These are phyloP conservation scores for Paecilomyces sp. DNA, from an alignment of 2,329 filamentous ascomycete species.

Conservation along the genomic window DNA sequence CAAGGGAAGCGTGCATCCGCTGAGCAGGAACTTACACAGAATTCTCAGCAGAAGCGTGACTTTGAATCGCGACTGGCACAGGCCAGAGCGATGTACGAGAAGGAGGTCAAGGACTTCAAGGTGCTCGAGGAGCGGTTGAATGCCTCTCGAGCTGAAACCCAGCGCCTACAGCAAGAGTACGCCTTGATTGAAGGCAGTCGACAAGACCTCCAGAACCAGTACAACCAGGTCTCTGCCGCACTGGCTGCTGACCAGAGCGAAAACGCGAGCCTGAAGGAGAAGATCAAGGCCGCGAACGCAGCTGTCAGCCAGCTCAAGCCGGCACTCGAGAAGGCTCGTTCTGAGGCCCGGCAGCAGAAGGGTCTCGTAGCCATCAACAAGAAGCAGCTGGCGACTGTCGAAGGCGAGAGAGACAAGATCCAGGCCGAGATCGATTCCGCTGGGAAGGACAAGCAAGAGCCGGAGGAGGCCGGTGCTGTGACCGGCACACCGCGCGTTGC, in stretches of 20 bases:
- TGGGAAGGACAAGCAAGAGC: conserved; percentile 57
- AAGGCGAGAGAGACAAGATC: conserved; percentile 80
- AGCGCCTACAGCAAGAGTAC: conserved; percentile 76
- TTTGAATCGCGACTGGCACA: conserved; percentile 85
- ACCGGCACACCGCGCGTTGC: conserved; percentile 46
- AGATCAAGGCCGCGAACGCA: conserved; percentile 72
- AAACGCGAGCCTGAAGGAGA: conserved; percentile 77
- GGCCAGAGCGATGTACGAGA: conserved; percentile 81
- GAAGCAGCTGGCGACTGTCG: conserved; percentile 87
- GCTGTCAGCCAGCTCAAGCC: conserved; percentile 81
- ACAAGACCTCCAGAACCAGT: conserved; percentile 75
- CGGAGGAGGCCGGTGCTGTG: conserved; percentile 35
- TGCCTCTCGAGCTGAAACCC: conserved; percentile 68
- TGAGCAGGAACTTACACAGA: conserved; percentile 75
- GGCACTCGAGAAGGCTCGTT: conserved; percentile 86
- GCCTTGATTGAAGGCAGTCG: conserved; percentile 74
- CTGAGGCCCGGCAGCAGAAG: conserved; percentile 89
- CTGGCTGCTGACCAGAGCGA: conserved; percentile 85
- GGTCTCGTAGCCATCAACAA: conserved; percentile 96
- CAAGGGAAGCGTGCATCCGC: conserved; percentile 72
- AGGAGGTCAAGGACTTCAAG: conserved; percentile 82
- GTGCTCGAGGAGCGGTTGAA: conserved; percentile 76
- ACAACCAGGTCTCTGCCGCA: conserved; percentile 65
- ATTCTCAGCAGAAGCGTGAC: conserved; percentile 80
- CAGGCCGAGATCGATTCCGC: conserved; percentile 67